Evolutionary conservation across 106 monocot genomes (phyloP).

Genomic region (Dendrobium officinale): DNA sequence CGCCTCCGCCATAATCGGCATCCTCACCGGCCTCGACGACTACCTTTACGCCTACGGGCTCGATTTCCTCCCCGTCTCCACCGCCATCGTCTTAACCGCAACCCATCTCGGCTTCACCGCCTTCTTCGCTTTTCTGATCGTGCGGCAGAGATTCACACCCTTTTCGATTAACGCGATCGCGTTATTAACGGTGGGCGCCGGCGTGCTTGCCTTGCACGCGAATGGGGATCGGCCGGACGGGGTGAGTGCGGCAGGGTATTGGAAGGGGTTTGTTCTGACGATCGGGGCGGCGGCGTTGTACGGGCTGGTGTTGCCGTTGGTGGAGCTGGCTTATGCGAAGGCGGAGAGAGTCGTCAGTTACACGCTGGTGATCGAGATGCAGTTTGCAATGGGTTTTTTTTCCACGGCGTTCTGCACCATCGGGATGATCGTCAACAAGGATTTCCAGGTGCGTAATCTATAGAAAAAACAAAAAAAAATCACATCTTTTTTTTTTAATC

Average conservation of each 20-base stretch:
- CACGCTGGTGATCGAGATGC: conserved; percentile 14
- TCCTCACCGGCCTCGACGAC: conserved; percentile 13
- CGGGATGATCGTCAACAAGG: conserved; percentile 4
- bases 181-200: conserved; percentile 14
- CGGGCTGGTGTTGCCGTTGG: conserved; percentile 19
- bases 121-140: conserved; percentile 16
- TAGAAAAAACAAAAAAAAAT: no score
- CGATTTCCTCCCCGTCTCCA: conserved; percentile 12
- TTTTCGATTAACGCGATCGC: conserved; percentile 7
- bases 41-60: conserved; percentile 10
- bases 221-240: conserved; percentile 5
- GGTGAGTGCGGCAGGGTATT: conserved; percentile 3
- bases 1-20: conserved; percentile 6
- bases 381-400: conserved; percentile 5
- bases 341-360: background rate
- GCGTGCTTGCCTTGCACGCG: conserved; percentile 9
- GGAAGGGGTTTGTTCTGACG: conserved; percentile 9
- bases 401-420: conserved; percentile 5
- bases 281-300: conserved; percentile 18
- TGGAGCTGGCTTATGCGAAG: conserved; percentile 15
- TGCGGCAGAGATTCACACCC: conserved; percentile 10
- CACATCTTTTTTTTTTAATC: no score
- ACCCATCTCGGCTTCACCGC: conserved; percentile 23
- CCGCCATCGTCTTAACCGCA: conserved; percentile 11
- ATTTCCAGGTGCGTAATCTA: conserved; percentile 11